Evolutionary conservation across 2,329 filamentous ascomycete genomes (phyloP), one percentile per base, ranked within the genome.

Genomic region (Fusarium subglutinans): DNA sequence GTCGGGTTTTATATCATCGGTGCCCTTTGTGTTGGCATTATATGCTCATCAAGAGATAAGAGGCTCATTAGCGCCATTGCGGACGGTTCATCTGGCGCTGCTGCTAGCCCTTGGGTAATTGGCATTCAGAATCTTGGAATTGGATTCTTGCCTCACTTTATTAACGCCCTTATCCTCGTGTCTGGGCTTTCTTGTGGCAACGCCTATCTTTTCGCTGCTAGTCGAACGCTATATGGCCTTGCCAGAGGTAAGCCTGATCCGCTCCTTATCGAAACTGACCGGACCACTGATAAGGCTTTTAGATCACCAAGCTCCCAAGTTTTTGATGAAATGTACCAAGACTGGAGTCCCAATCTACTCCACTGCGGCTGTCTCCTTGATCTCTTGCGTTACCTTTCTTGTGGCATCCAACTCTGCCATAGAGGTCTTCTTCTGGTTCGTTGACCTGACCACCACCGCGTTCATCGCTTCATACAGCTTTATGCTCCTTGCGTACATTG

Each of bases 1-100:
- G 91, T 91, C 1, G 82, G 87, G 2, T 94, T 94, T 82, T 94
- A 93, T 81, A 86, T 93, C n/a, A 84, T 94, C 79, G 72, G 84
- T 85, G 87, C 91, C 33, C 87, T 90, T 55, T 84, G 85, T 15
- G 87, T 88, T 6, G 84, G 87, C 12, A 85, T 90, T 45, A 83
- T 89, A 17, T 83, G 88, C 55, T 88, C 87, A 73, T 88, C 82
- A 81, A 88, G 83, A 63, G 86, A 83, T 48, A 26, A 67, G 1
- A 68, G 75, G 6, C 80, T 65, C 87, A 89, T 62, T 9, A 71
- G 74, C 26, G 79, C 80, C 77, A 57, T 82, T 30, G 86, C 86
- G 10, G 86, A 90, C 73, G 89, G 77, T 15, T 69, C 63, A 81
- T 89, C 74, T 85, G 87, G 84, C 20, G 88, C 88, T 10, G 86